Evolutionary conservation across 1,284 basidiomycete genomes (phyloP).

Genomic region (Cryptococcus sp.): DNA sequence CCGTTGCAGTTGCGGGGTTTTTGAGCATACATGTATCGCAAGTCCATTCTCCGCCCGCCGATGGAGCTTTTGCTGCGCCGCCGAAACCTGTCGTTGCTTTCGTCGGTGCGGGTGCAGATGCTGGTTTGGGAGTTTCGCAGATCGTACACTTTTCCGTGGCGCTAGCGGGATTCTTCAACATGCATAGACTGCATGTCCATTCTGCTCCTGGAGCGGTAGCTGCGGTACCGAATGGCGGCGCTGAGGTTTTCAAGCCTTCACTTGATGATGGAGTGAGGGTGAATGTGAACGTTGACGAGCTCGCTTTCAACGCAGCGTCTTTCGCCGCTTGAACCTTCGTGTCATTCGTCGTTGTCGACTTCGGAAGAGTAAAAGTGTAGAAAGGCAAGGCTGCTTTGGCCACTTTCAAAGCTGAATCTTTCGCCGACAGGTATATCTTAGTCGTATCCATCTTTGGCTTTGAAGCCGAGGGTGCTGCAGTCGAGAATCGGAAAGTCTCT

Average conservation of each 20-base stretch:
- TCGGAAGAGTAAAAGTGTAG: constrained; percentile 22
- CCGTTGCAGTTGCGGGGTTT: constrained; percentile 55
- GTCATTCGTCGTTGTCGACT: constrained; percentile 5
- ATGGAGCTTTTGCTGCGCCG: constrained; percentile 4
- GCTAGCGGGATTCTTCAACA: constrained; percentile 54
- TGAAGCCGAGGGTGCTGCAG: not conserved
- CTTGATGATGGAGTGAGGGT: constrained; percentile 5
- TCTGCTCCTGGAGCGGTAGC: constrained; percentile 6
- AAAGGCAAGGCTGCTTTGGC: constrained; percentile 27
- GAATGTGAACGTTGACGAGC: constrained; percentile 15
- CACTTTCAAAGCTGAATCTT: constrained; percentile 40
- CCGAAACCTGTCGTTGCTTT: not conserved
- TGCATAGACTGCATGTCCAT: constrained; percentile 55
- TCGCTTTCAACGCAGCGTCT: constrained; percentile 14
- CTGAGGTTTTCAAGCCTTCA: not conserved
- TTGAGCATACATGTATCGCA: constrained; percentile 58
- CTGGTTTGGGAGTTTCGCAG: constrained; percentile 55
- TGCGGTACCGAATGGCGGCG: not conserved
- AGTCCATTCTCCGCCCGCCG: constrained; percentile 49
- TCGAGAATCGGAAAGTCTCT: not conserved
- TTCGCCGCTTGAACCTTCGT: not conserved
- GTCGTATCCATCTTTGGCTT: constrained; percentile 9
- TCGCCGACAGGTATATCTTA: constrained; percentile 36
- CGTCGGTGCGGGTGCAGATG: constrained; percentile 10
- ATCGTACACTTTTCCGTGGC: constrained; percentile 57